Conservation (phyloP, 768 basidiomycete genomes). For the Leccinum incarnatum region DNA sequence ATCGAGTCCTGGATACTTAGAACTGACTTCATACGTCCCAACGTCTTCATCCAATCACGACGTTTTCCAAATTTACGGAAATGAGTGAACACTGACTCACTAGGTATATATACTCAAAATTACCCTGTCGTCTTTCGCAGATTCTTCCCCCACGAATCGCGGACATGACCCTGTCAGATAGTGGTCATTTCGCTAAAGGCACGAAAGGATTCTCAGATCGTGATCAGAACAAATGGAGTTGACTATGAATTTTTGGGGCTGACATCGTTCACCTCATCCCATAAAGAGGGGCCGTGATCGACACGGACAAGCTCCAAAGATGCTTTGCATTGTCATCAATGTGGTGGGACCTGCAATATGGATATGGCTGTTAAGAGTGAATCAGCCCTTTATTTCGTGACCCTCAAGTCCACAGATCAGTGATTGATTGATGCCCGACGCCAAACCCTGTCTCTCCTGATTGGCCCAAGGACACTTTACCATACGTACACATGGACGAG, state of each 20-base stretch:
- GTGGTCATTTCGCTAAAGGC: not conserved
- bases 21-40: not conserved
- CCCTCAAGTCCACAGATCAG: not conserved
- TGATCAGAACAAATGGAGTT: not conserved
- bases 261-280: not conserved
- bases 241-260: not conserved
- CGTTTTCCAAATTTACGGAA: conserved; percentile 2
- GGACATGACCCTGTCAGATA: not conserved
- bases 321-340: not conserved
- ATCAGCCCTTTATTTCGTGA: not conserved
- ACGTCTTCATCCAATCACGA: not conserved
- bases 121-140: too few species aligned
- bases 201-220: not conserved
- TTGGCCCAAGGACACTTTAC: not conserved
- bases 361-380: not conserved
- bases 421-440: not conserved
- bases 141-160: not conserved
- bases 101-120: not conserved
- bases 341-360: not conserved
- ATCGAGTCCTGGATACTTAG: not conserved
- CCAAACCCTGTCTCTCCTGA: not conserved
- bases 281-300: not conserved
- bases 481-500: not conserved
- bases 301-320: not conserved
- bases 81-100: conserved; percentile 1